A percentile compares a stretch with the other conserved stretches of the same genome.
phyloP scores from a whole-genome alignment of 2,329 filamentous ascomycete genomes.

The Paraphoma sp. region DNA sequence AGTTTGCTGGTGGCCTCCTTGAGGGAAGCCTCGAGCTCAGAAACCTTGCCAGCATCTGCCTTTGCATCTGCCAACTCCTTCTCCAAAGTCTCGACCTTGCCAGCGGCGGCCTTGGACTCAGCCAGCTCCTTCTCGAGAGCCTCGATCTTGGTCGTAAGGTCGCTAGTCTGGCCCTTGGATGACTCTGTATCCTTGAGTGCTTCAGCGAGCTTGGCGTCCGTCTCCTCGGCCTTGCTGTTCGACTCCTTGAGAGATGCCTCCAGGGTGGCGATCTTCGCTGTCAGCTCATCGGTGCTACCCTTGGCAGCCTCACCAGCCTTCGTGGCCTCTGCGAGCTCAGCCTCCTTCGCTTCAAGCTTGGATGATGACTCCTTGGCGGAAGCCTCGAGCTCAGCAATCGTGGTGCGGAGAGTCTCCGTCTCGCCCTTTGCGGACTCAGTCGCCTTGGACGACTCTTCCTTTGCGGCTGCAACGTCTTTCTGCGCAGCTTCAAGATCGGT shows the following conservation, averaged over 20 bases:
- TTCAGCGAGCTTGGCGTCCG: conserved; percentile 18
- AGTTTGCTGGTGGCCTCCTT: conserved; percentile 26
- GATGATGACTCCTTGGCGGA: conserved; percentile 8
- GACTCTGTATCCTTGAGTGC: conserved; percentile 21
- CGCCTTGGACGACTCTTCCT: conserved; percentile 9
- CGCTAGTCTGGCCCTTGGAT: conserved; percentile 15
- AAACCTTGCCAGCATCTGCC: conserved; percentile 32
- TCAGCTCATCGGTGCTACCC: conserved; percentile 15
- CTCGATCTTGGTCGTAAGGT: conserved; percentile 14
- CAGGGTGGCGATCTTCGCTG: conserved; percentile 25
- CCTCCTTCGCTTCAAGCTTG: conserved; percentile 14
- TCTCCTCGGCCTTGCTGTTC: conserved; percentile 18
- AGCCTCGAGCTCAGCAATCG: conserved; percentile 25
- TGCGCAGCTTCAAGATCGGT: conserved; percentile 20
- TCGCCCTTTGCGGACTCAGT: conserved; percentile 24
- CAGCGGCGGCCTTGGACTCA: conserved; percentile 23
- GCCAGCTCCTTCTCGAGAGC: conserved; percentile 22
- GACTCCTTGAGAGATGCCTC: conserved; percentile 26
- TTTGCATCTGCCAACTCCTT: conserved; percentile 28
- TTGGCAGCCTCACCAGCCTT: conserved; percentile 22
- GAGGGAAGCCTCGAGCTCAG: conserved; percentile 30
- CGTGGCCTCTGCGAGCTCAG: conserved; percentile 19
- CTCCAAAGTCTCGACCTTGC: conserved; percentile 25
- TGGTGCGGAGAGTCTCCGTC: conserved; percentile 17
- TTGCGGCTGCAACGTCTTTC: conserved; percentile 2